Percentiles rank a stretch among this genome's conserved stretches.
phyloP scores from a whole-genome alignment of 192 early-diverging fungal species.

The Coemansia sp. region DNA sequence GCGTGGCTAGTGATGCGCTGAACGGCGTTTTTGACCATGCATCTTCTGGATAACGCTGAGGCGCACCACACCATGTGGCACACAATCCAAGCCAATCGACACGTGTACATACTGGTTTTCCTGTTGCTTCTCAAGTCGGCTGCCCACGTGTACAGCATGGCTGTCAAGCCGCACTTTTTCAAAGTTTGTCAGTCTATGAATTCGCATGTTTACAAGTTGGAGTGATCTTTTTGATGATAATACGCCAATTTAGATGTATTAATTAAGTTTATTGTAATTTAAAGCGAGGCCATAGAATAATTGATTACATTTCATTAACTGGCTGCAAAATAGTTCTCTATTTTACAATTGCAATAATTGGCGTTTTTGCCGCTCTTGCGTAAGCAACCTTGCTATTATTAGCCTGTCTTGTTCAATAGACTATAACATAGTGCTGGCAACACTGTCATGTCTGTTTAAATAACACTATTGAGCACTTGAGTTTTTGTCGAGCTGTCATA shows the following conservation, averaged over 20 bases:
- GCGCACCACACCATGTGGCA: not conserved
- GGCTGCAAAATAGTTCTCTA: not conserved
- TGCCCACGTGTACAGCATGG: too few relatives aligned
- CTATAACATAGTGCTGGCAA: not conserved
- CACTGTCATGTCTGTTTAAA: not conserved
- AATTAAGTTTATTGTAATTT: too few relatives aligned
- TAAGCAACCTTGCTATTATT: constrained; percentile 1
- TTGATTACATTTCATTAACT: too few relatives aligned
- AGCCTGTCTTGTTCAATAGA: not conserved
- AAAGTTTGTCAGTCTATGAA: not conserved
- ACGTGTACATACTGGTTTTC: not conserved
- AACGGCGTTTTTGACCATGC: not conserved
- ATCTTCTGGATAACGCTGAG: not conserved
- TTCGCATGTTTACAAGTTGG: not conserved
- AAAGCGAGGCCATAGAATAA: too few relatives aligned
- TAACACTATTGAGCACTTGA: not conserved
- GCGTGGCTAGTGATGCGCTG: not conserved
- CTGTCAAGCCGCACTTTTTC: not conserved
- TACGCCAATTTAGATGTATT: not conserved
- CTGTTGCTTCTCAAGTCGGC: not conserved
- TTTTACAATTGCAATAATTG: not conserved
- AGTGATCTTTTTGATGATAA: not conserved
- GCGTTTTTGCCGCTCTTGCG: not conserved
- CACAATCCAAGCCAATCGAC: not conserved
- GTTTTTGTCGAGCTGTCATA: not conserved